These are phyloP conservation scores for Tuber microsphaerosporum DNA, from an alignment of 495 filamentous ascomycete species.

Conservation along the genomic window DNA sequence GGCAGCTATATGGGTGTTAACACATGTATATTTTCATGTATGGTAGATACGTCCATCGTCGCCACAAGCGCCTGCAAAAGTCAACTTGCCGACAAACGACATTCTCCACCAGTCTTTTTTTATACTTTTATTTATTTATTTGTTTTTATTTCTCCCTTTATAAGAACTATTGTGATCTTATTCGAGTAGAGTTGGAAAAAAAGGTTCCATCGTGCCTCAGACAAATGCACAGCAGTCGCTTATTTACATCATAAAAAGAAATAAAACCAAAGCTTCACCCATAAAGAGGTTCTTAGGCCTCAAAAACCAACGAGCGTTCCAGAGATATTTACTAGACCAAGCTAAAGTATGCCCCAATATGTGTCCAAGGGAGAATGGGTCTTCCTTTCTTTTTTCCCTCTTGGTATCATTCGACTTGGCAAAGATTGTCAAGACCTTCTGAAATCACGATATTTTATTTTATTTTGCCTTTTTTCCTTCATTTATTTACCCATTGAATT, in stretches of 20 bases:
- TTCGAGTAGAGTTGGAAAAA: neutral
- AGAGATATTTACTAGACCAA: neutral
- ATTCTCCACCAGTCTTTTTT: slow-evolving; percentile 28
- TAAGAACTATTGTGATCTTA: neutral
- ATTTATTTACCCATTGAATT: neutral
- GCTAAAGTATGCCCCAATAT: neutral
- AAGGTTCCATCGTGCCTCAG: neutral
- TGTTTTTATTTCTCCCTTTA: neutral
- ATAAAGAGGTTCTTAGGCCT: neutral
- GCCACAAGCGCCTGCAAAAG: slow-evolving; percentile 36
- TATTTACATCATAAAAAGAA: neutral
- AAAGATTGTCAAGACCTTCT: no score
- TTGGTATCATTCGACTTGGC: neutral
- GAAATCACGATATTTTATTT: neutral
- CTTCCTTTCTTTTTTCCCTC: neutral
- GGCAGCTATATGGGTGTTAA: slow-evolving; percentile 13
- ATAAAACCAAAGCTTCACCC: neutral
- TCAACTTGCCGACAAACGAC: slow-evolving; percentile 32
- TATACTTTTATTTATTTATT: slow-evolving; percentile 7
- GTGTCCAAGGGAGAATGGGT: neutral
- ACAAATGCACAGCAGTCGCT: neutral
- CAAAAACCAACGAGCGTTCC: neutral
- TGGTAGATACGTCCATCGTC: slow-evolving; percentile 28
- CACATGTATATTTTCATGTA: slow-evolving; percentile 31
- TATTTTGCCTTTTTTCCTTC: neutral